A percentile compares a stretch with the other conserved stretches of the same genome.
Evolutionary conservation across 495 filamentous ascomycete species (phyloP).

Genomic region (Thermochaetoides thermophila): DNA sequence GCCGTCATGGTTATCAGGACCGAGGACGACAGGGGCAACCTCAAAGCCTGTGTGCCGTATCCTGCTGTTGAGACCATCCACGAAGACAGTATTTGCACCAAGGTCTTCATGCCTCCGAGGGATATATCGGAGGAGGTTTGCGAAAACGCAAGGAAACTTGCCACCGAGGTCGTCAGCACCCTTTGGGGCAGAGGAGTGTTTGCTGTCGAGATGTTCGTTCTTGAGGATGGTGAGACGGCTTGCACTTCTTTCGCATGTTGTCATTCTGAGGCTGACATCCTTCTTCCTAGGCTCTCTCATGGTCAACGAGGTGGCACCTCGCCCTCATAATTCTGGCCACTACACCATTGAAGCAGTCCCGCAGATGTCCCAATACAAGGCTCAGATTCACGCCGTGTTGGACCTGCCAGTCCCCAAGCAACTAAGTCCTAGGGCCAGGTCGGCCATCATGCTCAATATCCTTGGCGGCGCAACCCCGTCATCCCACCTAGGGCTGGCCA

Average conservation of each 20-base stretch:
- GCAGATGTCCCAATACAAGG: constrained; percentile 74
- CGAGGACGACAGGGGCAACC: constrained; percentile 45
- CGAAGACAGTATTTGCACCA: constrained; percentile 89
- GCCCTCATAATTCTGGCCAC: constrained; percentile 93
- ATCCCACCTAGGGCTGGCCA: constrained; percentile 55
- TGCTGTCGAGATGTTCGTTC: constrained; percentile 91
- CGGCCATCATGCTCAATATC: constrained; percentile 91
- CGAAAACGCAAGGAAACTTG: constrained; percentile 57
- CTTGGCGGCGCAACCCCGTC: constrained; percentile 58
- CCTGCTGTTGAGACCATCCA: constrained; percentile 90
- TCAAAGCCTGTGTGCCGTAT: constrained; percentile 48
- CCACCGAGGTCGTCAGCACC: constrained; percentile 58
- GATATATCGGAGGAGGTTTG: constrained; percentile 45
- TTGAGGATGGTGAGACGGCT: constrained; percentile 47
- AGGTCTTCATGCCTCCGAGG: constrained; percentile 76
- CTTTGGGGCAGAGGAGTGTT: constrained; percentile 88
- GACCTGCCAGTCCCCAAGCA: constrained; percentile 54
- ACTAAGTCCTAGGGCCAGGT: constrained; percentile 41
- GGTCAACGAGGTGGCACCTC: constrained; percentile 88
- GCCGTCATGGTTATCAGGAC: constrained; percentile 93
- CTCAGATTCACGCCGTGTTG: constrained; percentile 76
- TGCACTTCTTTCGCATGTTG: background rate
- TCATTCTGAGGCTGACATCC: constrained; percentile 1
- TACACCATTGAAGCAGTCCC: constrained; percentile 91
- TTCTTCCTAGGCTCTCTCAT: constrained; percentile 36